A percentile compares a stretch with the other conserved stretches of the same genome.
These are phyloP conservation scores for Talaromyces adpressus DNA, from an alignment of 495 filamentous ascomycete genomes.

Conservation along the genomic window DNA sequence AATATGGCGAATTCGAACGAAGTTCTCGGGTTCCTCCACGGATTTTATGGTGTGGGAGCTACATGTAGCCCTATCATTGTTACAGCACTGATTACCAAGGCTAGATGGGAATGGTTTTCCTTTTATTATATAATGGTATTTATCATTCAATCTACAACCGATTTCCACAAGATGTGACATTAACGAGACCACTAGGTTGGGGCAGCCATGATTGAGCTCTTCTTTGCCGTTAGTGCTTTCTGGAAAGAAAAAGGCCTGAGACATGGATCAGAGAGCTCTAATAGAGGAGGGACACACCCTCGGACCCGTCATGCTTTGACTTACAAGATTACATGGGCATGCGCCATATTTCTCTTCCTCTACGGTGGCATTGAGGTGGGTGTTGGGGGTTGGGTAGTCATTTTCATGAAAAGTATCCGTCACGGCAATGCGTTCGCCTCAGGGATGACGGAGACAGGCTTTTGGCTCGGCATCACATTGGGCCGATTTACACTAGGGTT, in stretches of 20 bases:
- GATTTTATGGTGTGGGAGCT: constrained; percentile 49
- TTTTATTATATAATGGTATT: constrained; percentile 53
- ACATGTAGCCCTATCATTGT: constrained; percentile 47
- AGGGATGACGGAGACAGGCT: too few relatives aligned
- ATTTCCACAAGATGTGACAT: neutral
- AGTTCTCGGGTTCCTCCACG: constrained; percentile 49
- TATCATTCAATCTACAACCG: neutral
- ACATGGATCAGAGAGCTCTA: constrained; percentile 30
- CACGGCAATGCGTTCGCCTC: too few relatives aligned
- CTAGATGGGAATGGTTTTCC: constrained; percentile 39
- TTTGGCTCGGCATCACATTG: too few relatives aligned
- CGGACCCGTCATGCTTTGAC: constrained; percentile 29
- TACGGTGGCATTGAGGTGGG: constrained; percentile 83
- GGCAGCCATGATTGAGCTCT: constrained; percentile 51
- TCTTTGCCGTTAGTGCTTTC: constrained; percentile 50
- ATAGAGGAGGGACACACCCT: constrained; percentile 48
- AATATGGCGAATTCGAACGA: constrained; percentile 50
- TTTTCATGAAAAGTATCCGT: constrained; percentile 16
- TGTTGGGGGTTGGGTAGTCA: constrained; percentile 65
- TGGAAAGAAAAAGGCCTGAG: constrained; percentile 42
- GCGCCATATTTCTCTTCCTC: constrained; percentile 65
- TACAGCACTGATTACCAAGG: constrained; percentile 46
- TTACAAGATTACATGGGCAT: constrained; percentile 60
- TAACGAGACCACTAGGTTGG: constrained; percentile 39
- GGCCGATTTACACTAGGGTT: too few relatives aligned